phyloP scores from a whole-genome alignment of 805 yeast species.

The Cyberlindnera euphorbiae region DNA sequence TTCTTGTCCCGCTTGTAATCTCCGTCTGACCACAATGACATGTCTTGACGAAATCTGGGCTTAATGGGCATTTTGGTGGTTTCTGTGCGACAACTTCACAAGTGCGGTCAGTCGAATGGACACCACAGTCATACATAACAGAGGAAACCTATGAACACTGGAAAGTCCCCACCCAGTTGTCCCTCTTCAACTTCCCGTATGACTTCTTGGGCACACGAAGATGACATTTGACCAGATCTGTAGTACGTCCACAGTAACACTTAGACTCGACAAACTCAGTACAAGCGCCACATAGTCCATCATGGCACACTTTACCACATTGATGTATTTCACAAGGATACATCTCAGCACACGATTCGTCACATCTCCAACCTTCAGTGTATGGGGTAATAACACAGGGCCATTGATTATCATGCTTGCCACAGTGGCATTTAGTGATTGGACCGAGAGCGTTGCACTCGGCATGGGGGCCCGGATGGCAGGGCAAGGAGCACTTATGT shows the following conservation, averaged over 20 bases:
- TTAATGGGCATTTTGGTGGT: slow-evolving; percentile 48
- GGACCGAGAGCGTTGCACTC: slow-evolving; percentile 79
- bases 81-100: slow-evolving; percentile 29
- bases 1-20: slow-evolving; percentile 39
- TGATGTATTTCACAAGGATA: slow-evolving; percentile 71
- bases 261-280: slow-evolving; percentile 38
- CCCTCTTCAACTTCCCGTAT: slow-evolving; percentile 17
- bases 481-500: slow-evolving; percentile 68
- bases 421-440: slow-evolving; percentile 66
- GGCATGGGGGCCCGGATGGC: slow-evolving; percentile 91
- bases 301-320: slow-evolving; percentile 64
- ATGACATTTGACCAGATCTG: slow-evolving; percentile 39
- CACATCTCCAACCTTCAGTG: slow-evolving; percentile 64
- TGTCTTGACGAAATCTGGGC: slow-evolving; percentile 53
- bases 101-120: slow-evolving; percentile 52
- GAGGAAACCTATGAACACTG: slow-evolving; percentile 43
- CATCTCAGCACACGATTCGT: slow-evolving; percentile 50
- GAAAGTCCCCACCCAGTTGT: slow-evolving; percentile 48
- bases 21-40: slow-evolving; percentile 87
- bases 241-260: slow-evolving; percentile 75
- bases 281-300: slow-evolving; percentile 82
- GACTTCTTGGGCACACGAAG: slow-evolving; percentile 36
- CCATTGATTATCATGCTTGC: slow-evolving; percentile 55
- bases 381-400: slow-evolving; percentile 75
- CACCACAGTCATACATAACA: slow-evolving; percentile 56